Base-by-base conservation (phyloP, 1,284 basidiomycete species). In the Trichosporon faecale region DNA sequence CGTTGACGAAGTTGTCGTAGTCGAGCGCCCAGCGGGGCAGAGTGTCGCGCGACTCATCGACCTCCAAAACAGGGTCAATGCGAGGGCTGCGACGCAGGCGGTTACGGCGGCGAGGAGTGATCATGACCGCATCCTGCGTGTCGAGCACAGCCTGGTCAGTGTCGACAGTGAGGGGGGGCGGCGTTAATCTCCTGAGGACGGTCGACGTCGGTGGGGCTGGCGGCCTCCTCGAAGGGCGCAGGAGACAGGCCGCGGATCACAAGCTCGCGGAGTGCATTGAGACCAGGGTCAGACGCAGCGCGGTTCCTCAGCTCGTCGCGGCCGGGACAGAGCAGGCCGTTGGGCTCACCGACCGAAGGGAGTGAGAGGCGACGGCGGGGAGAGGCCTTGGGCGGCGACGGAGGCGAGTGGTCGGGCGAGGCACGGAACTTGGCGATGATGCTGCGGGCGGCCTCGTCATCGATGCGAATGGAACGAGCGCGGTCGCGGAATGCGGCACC, bases 1-100 rank as follows among this genome's bases (percentile, higher is more conserved):
- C 57, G 8, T 61, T 61, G 57, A 61, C 33, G 57, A 61, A 61
- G 57, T 61, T 23, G 18, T 61, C 57, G 16, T n/a, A 33, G 8
- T 61, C 57, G 6, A 29, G 31, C 1, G 27, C 27, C 57, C 57
- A 61, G 57, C 16, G 18, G 14, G 27, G 57, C 27, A n/a, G 2
- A 27, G 29, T 31, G 3, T 31, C 29, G 57, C 27, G 57, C 14
- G 29, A 61, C 57, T 61, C 57, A 18, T 61, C 57, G 31, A 31
- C 27, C 27, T 61, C 57, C 3, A 33, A 29, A 11, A 61, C 57
- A 18, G 57, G 57, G 18, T 61, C 57, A 18, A 61, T 6, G 6
- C 2, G 29, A 7, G 57, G 57, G 18, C 57, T 61, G 14, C 57
- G 57, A n/a, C 27, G 57, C 6, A 52, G 21, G 11, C 49, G 49